Evolutionary conservation across 257 asterid genomes (phyloP).

Genomic region (Perilla frutescens): DNA sequence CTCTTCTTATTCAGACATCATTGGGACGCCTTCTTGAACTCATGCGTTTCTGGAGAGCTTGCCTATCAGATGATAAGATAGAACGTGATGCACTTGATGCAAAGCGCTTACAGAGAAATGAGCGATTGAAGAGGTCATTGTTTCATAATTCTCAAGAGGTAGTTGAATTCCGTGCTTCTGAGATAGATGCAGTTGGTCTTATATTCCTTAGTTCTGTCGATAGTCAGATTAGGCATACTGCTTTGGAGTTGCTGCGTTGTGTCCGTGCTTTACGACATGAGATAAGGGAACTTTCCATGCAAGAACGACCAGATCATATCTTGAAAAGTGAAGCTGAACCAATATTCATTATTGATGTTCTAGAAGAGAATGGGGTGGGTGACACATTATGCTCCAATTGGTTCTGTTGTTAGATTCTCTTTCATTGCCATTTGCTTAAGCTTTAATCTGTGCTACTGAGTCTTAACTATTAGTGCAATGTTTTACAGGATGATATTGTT

Average conservation of each 20-base stretch:
- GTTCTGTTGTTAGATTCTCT: slow-evolving; percentile 29
- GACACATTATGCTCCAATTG: slow-evolving; percentile 34
- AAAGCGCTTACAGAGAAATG: slow-evolving; percentile 84
- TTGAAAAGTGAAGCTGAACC: slow-evolving; percentile 85
- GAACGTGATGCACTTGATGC: slow-evolving; percentile 60
- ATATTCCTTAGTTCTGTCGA: slow-evolving; percentile 96
- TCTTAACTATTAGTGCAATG: slow-evolving; percentile 31
- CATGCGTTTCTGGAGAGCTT: slow-evolving; percentile 98
- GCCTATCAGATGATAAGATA: slow-evolving; percentile 75
- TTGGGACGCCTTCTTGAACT: slow-evolving; percentile 97
- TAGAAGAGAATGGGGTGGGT: slow-evolving; percentile 98
- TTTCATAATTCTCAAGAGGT: slow-evolving; percentile 83
- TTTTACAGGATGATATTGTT: slow-evolving; percentile 92
- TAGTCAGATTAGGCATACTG: slow-evolving; percentile 98
- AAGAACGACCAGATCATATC: slow-evolving; percentile 63
- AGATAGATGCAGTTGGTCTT: slow-evolving; percentile 98
- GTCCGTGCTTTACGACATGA: slow-evolving; percentile 93
- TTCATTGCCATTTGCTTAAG: slow-evolving; percentile 29
- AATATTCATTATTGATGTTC: slow-evolving; percentile 93
- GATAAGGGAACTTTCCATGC: slow-evolving; percentile 67
- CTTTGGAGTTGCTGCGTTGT: slow-evolving; percentile 93
- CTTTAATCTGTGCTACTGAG: slow-evolving; percentile 11
- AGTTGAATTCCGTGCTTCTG: slow-evolving; percentile 89
- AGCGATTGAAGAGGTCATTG: slow-evolving; percentile 87
- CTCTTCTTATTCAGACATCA: slow-evolving; percentile 97